These are phyloP conservation scores for Tricholoma terreum DNA, from an alignment of 768 basidiomycete species.

Conservation along the genomic window DNA sequence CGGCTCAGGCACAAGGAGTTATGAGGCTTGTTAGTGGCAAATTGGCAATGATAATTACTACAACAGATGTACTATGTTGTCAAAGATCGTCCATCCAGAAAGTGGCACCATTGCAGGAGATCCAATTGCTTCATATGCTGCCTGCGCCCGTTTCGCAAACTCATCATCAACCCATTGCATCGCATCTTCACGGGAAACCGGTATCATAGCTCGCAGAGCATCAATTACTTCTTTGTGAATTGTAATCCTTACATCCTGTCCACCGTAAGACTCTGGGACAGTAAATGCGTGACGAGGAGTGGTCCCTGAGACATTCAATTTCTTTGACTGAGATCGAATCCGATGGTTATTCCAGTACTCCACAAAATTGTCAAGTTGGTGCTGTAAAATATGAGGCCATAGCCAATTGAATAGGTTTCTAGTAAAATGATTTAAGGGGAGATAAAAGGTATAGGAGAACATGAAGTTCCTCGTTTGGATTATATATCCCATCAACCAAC, in stretches of 20 bases:
- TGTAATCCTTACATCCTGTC: background rate
- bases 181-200: background rate
- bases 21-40: no score
- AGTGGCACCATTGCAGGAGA: no score
- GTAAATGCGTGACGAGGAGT: background rate
- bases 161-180: background rate
- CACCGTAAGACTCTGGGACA: background rate
- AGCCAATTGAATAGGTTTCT: constrained; percentile 25
- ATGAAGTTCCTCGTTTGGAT: no score
- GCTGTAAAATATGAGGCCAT: constrained; percentile 23
- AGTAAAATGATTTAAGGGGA: no score
- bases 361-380: constrained; percentile 15
- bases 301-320: background rate
- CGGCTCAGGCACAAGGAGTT: no score
- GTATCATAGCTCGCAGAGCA: background rate
- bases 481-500: constrained; percentile 4
- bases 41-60: no score
- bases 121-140: no score
- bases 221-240: background rate
- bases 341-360: constrained; percentile 22
- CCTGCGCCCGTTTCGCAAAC: background rate
- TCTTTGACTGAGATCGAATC: background rate
- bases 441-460: no score
- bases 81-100: no score
- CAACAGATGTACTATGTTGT: no score